Base-by-base conservation (phyloP, 805 yeast species). In the Sungouiozyma intestinalis region DNA sequence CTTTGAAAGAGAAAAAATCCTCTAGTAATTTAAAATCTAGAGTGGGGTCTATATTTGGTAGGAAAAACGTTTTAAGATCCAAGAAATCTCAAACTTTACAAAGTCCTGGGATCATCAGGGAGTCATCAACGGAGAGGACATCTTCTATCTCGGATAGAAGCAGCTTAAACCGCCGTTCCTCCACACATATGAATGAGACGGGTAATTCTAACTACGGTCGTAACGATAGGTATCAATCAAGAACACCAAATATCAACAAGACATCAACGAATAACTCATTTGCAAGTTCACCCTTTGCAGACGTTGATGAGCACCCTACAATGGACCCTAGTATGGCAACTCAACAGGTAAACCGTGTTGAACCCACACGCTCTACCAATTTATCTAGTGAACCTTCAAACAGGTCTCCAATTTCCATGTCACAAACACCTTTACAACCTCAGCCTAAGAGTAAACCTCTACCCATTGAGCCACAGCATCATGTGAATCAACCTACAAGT, bases 11-110 rank as follows among this genome's bases (percentile, higher is more conserved):
- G 27, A 60, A 58, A 40, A 63, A 62, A 44, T 46, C 62, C 16
- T 53, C 60, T 40, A 60, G 60, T 37, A 71, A 69, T 37, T 60
- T 84, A 52, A 76, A 76, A 60, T 81, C 87, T 4, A 77, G 67
- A 53, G 81, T 84, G 43, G 94, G 94, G 8, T 80, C 92, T 1
- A 74, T 84, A 47, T 77, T 84, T 52, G 79, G 82, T 36, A 43
- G 34, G 33, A 73, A 77, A 48, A 79, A 75, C 58, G 77, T 76
- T 53, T 67, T 69, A 47, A 65, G 67, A 37, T 60, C 62, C 18
- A 63, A 43, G 40, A 45, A 43, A 36, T 45, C 51, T 11, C 46
- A 45, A 35, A 36, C 34, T 35, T 40, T 45, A 18, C 40, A 36
- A 19, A 36, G 36, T 7, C 37, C 47, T 33, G 42, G 37, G 18